These are phyloP conservation scores for Tulasnella sp. DNA, from an alignment of 768 basidiomycete species.

Conservation along the genomic window DNA sequence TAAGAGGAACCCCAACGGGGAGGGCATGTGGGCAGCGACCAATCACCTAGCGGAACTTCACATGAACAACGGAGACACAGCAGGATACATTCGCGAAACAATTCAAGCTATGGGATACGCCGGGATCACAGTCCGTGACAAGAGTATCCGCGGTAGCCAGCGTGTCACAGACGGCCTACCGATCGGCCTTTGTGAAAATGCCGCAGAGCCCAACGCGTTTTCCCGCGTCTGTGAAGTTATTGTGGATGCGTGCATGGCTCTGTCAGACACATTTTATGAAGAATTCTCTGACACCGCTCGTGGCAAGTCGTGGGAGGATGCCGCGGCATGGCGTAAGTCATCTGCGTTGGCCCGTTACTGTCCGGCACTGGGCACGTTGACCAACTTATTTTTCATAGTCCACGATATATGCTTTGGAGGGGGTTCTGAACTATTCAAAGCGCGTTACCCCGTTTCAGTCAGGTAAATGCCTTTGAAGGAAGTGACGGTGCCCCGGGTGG, in stretches of 20 bases:
- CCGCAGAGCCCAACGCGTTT: background rate
- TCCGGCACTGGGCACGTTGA: background rate
- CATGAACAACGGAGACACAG: background rate
- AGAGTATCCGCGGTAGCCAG: background rate
- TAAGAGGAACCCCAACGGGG: background rate
- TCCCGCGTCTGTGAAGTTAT: background rate
- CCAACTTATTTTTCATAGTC: background rate
- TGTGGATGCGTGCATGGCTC: background rate
- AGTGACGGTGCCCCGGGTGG: too few relatives aligned
- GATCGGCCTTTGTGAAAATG: too few relatives aligned
- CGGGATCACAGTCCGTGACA: background rate
- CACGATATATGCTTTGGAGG: background rate
- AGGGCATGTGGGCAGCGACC: background rate
- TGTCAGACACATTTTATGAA: background rate
- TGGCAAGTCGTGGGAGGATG: background rate
- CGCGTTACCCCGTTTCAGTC: too few relatives aligned
- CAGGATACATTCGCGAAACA: background rate
- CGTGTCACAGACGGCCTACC: background rate
- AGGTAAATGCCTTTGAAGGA: too few relatives aligned
- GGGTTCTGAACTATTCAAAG: background rate
- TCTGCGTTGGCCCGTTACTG: background rate
- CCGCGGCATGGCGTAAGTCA: constrained; percentile 2
- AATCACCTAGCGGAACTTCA: background rate
- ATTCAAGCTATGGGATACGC: background rate
- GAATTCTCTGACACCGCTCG: background rate